These are phyloP conservation scores for Plasmodium coatneyi DNA, from an alignment of 169 alveolate species.

Conservation along the genomic window DNA sequence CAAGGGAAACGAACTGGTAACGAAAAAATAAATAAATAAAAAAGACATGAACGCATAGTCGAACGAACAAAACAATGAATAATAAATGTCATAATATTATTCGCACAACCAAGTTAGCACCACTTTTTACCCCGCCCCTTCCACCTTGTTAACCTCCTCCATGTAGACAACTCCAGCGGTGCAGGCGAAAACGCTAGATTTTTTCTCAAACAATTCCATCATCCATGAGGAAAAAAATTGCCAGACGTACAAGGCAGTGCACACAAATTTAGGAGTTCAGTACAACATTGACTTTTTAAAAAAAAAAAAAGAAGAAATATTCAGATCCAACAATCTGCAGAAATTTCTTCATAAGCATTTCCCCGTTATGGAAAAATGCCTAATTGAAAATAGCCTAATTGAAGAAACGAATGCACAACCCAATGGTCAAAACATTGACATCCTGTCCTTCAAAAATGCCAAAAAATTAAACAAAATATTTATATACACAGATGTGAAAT, in stretches of 20 bases:
- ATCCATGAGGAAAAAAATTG: constrained; percentile 30
- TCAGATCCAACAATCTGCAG: constrained; percentile 38
- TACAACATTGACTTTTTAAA: constrained; percentile 67
- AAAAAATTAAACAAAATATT: constrained; percentile 70
- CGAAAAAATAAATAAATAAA: background rate
- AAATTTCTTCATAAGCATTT: constrained; percentile 58
- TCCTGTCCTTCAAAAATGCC: constrained; percentile 30
- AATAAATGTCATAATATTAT: background rate
- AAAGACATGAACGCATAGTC: background rate
- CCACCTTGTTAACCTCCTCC: background rate
- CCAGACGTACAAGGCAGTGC: constrained; percentile 47
- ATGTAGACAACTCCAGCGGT: constrained; percentile 12
- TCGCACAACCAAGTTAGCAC: background rate
- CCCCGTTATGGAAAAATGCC: constrained; percentile 51
- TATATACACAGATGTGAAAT: constrained; percentile 69
- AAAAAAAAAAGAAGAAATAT: constrained; percentile 60
- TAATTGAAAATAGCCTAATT: constrained; percentile 50
- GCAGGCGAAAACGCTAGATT: constrained; percentile 44
- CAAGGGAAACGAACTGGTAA: constrained; percentile 11
- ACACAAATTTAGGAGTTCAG: constrained; percentile 56
- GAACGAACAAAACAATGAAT: background rate
- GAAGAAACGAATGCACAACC: constrained; percentile 15
- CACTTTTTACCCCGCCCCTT: background rate
- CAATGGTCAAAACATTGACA: constrained; percentile 7
- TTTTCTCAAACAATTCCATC: constrained; percentile 57